These are phyloP conservation scores for Pleurotus platypus DNA, from an alignment of 768 basidiomycete species.

Conservation along the genomic window DNA sequence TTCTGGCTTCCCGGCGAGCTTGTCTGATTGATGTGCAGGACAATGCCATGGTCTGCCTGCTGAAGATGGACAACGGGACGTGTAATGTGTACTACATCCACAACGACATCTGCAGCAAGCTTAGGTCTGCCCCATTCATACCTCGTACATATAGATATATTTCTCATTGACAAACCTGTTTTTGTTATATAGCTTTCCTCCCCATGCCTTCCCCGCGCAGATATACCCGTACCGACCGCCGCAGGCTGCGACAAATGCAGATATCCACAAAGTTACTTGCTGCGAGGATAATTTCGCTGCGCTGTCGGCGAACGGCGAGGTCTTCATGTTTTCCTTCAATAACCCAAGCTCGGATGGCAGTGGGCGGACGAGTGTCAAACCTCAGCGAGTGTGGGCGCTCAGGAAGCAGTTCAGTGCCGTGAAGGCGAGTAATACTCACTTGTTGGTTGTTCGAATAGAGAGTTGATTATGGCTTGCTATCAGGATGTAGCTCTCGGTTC, in stretches of 20 bases:
- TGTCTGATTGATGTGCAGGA: slow-evolving; percentile 44
- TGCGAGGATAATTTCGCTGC: slow-evolving; percentile 83
- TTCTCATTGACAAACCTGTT: slow-evolving; percentile 1
- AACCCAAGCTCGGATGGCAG: slow-evolving; percentile 24
- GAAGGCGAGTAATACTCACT: slow-evolving; percentile 37
- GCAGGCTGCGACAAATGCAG: slow-evolving; percentile 63
- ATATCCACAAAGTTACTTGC: slow-evolving; percentile 74
- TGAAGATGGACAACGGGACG: slow-evolving; percentile 77
- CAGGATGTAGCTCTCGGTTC: slow-evolving; percentile 87
- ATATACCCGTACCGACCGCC: slow-evolving; percentile 81
- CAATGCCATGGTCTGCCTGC: slow-evolving; percentile 75
- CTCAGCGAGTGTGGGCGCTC: slow-evolving; percentile 89
- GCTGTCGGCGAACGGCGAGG: slow-evolving; percentile 82
- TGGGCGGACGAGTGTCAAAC: slow-evolving; percentile 50
- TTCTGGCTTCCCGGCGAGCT: not conserved
- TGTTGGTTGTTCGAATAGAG: not conserved
- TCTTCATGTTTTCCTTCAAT: slow-evolving; percentile 71
- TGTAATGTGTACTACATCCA: slow-evolving; percentile 48
- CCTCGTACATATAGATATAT: not conserved
- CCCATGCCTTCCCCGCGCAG: slow-evolving; percentile 70
- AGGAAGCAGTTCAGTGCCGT: slow-evolving; percentile 85
- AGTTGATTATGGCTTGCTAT: not conserved
- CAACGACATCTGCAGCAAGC: slow-evolving; percentile 71
- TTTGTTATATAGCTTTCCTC: slow-evolving; percentile 55
- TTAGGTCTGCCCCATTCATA: slow-evolving; percentile 46